Percentiles rank a stretch among this genome's conserved stretches.
phyloP scores from a whole-genome alignment of 257 asterid species.

The Capsicum chinense region DNA sequence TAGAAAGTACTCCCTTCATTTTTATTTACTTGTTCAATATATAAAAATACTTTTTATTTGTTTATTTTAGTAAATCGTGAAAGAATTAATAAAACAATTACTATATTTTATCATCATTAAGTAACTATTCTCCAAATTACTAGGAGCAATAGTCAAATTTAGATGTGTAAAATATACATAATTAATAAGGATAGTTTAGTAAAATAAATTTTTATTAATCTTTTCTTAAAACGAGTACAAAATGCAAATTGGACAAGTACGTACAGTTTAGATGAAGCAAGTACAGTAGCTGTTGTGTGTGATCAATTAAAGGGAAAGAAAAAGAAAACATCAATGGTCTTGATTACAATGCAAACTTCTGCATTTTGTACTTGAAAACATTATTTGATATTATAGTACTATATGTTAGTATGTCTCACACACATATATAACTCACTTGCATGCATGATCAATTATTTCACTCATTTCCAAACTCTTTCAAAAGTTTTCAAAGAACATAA shows the following conservation, averaged over 20 bases:
- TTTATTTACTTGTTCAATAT: no score
- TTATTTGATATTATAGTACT: neutral
- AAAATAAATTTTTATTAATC: neutral
- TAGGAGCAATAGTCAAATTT: neutral
- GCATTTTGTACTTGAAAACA: neutral
- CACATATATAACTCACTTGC: neutral
- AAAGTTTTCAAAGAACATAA: neutral
- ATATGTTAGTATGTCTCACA: neutral
- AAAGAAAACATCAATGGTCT: neutral
- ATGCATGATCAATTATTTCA: slow-evolving; percentile 28
- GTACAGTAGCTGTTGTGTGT: neutral
- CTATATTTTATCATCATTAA: neutral
- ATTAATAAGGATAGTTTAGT: neutral
- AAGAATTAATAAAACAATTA: no score
- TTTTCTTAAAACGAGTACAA: neutral
- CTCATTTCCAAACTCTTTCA: neutral
- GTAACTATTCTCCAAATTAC: neutral
- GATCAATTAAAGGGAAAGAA: neutral
- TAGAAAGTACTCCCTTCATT: no score
- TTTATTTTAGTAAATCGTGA: no score
- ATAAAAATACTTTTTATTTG: no score
- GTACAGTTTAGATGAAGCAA: neutral
- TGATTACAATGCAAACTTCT: slow-evolving; percentile 3
- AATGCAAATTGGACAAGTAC: neutral
- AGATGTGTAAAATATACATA: neutral